Base-by-base conservation (phyloP, 768 basidiomycete genomes). In the Mycena leptocephala region DNA sequence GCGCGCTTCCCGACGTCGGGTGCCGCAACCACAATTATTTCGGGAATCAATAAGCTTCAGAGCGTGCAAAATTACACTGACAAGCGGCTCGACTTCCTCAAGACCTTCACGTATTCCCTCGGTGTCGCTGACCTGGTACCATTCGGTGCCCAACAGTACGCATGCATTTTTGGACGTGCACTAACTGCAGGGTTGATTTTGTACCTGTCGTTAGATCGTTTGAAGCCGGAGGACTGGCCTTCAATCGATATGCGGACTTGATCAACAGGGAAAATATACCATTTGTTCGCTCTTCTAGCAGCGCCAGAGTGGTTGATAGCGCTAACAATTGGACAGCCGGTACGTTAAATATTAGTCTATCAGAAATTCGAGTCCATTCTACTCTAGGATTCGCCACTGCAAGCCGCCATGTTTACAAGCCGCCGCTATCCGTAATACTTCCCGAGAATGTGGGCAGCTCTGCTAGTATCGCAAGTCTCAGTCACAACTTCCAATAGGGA, bases 291-390 rank as follows among this genome's bases (percentile, higher is more conserved):
- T 83, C 91, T 0, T 88, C 89, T 0, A 87, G 88, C 22, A 87
- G 88, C 3, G 81, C 86, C 11, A 90, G 95, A 22, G 94, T 95
- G 3, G 86, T 95, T 2, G 83, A 89, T 26, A 92, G 93, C 26
- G 95, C 95, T 0, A 85, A 81, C 6, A 95, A 95, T 79, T 96
- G 95, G 95, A 89, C 89, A 5, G 84, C 86, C 72, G 95, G 95
- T 92, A 53, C 16, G 53, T 24, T 39, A 24, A 20, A 35, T 14
- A 33, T 58, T 33, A 9, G 5, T 48, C 33, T 11, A 30, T 56
- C 37, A 75, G 16, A n/a, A 24, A 53, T 20, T 30, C 33, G 20
- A 26, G 13, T 32, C 39, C 2, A 48, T 39, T 26, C 20, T 55
- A 1, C 32, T 37, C 1, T 68, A 95, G 94, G 94, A 1, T 94